Evolutionary conservation across 495 filamentous ascomycete species (phyloP), one percentile per base, ranked within the genome.

Genomic region (Aspergillus kassunensis): DNA sequence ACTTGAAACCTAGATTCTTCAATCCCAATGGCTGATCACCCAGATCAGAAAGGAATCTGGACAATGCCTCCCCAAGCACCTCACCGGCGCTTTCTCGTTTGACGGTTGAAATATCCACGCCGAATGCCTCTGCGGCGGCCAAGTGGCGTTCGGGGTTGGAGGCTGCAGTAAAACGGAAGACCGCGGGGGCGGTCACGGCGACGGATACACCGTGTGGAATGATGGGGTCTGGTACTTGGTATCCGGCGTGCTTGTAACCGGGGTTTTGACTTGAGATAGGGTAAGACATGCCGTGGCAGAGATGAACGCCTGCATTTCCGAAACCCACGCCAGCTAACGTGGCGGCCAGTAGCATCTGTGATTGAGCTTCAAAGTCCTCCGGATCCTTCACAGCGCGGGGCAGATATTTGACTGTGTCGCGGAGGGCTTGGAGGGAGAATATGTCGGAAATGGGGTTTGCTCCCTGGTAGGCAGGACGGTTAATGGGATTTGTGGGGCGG

Each of bases 231-330:
- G 77, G 65, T 13, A 91, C 83, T 1, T 82, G 69, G 67, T 98
- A 98, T 9, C 93, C 95, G 1, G 75, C 64, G 61, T 98, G 93
- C 60, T 82, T 82, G 65, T 97, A 96, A 6, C 84, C 87, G 0
- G 89, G 90, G 62, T 97, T 97, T 64, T 95, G 90, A 31, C 89
- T 86, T 20, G 89, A 91, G 58, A 97, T 93, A 6, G 92, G 92
- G 65, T 98, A 98, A 31, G 83, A 88, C 91, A 97, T 96, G 49
- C 91, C 93, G 63, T 98, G 93, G 71, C 93, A 98, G 5, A 98
- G 76, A 72, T 98, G 93, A 1, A 98, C 93, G 31, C 93, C 93
- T 1, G 93, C 93, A 64, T 98, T 98, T 21, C 93, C 93, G 69
- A 97, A 98, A 0, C 93, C 93, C 2, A 98, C 90, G 12, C 93